Evolutionary conservation across 2,329 filamentous ascomycete genomes (phyloP).

Genomic region (Hymenotorrendiella dingleyae): DNA sequence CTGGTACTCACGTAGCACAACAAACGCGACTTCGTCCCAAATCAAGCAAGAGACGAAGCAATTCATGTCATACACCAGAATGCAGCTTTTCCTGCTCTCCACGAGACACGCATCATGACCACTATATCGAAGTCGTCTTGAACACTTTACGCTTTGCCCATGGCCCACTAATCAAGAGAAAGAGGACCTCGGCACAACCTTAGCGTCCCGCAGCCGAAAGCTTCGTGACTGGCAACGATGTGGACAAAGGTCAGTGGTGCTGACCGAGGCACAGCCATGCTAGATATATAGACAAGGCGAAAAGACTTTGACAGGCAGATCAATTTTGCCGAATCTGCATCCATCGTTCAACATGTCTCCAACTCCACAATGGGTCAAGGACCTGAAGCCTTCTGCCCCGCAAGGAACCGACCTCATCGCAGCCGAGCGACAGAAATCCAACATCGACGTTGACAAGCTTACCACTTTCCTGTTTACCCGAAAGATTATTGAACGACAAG

Average conservation of each 20-base stretch:
- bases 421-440: conserved; percentile 62
- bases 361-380: conserved; percentile 54
- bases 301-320: too few relatives aligned
- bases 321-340: neutral
- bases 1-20: too few relatives aligned
- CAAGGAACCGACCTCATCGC: conserved; percentile 64
- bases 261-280: too few relatives aligned
- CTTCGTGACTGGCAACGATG: too few relatives aligned
- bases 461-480: conserved; percentile 65
- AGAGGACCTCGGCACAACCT: conserved; percentile 1
- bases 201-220: neutral
- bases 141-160: too few relatives aligned
- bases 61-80: too few relatives aligned
- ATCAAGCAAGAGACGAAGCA: too few relatives aligned
- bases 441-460: conserved; percentile 60
- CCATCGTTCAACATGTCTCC: conserved; percentile 24
- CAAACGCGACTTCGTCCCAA: too few relatives aligned
- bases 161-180: too few relatives aligned
- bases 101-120: too few relatives aligned
- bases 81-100: too few relatives aligned
- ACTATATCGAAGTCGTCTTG: too few relatives aligned
- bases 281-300: neutral
- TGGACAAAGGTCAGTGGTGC: neutral
- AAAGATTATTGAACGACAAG: conserved; percentile 54
- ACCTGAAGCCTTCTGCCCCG: conserved; percentile 57